Percentiles rank a stretch among this genome's conserved stretches.
These are phyloP conservation scores for Coleophoma crateriformis DNA, from an alignment of 2,329 filamentous ascomycete species.

Conservation along the genomic window DNA sequence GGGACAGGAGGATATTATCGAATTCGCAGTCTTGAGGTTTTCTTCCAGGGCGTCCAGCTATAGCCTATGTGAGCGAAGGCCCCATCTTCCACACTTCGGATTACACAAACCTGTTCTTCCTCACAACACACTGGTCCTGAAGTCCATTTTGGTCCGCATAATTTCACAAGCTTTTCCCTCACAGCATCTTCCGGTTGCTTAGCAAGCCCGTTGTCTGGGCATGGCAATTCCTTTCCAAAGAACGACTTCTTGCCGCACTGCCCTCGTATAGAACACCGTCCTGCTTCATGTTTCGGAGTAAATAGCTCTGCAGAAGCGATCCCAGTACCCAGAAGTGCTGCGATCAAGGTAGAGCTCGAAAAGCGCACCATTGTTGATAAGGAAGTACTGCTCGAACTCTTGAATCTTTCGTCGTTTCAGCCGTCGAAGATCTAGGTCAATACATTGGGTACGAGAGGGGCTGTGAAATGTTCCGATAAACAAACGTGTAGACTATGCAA, in stretches of 20 bases:
- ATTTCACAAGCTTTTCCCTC: constrained; percentile 70
- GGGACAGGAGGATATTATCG: constrained; percentile 87
- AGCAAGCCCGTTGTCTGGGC: constrained; percentile 83
- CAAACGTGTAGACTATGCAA: too few species aligned
- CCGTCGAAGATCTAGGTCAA: neutral
- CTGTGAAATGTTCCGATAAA: too few species aligned
- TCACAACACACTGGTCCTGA: constrained; percentile 81
- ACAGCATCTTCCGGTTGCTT: constrained; percentile 65
- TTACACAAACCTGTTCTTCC: constrained; percentile 60
- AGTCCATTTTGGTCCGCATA: constrained; percentile 86
- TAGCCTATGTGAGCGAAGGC: neutral
- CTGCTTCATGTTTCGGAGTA: constrained; percentile 68
- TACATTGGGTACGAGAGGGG: neutral
- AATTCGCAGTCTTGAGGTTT: constrained; percentile 81
- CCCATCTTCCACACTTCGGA: neutral
- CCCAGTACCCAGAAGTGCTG: constrained; percentile 11
- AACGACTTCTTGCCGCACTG: constrained; percentile 88
- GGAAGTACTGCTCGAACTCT: too few species aligned
- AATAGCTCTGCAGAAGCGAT: constrained; percentile 18
- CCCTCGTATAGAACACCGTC: constrained; percentile 84
- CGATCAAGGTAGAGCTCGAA: constrained; percentile 12
- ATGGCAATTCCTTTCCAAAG: constrained; percentile 86
- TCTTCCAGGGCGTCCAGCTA: constrained; percentile 74
- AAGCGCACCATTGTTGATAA: constrained; percentile 11
- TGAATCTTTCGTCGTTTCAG: neutral